Evolutionary conservation across 1,139 yeast species (phyloP), one percentile per base, ranked within the genome.

Genomic region (Taphrina deformans): DNA sequence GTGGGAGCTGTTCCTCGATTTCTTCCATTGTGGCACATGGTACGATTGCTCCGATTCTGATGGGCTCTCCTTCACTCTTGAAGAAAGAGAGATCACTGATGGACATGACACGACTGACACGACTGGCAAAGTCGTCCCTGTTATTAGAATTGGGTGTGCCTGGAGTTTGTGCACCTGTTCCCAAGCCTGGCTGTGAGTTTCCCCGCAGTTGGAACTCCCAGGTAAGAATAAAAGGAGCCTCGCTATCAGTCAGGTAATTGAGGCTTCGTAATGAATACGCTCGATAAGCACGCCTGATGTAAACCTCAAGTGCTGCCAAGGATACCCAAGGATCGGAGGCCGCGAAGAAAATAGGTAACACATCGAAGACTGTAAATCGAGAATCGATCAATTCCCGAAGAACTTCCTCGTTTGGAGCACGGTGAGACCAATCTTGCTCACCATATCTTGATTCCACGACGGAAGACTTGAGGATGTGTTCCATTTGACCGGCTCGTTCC

Each of bases 401-500:
- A 66, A 89, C 82, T 53, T 86, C 87, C 73, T 88, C 79, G 73
- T 87, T 88, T 48, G 99, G 99, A 69, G 86, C 84, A 69, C 90
- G 83, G 75, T 91, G 95, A 72, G 84, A 85, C 64, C 76, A 75
- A 6, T 82, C 82, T 63, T 87, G 83, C 73, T 90, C 96, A 72
- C 98, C 98, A 73, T 92, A 93, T 29, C 87, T 82, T 41, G 96
- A 84, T 73, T 89, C 91, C 72, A 92, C 89, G 59, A 93, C 98
- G 51, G 97, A 86, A 18, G 96, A 86, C 76, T 92, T 86, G 77
- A 93, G 83, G 72, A 93, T 93, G 76, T 92, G 98, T 78, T 93
- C 98, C 74, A 93, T 83, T 80, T 95, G 99, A 75, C 92, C 97
- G 27, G 96, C 88, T 79, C 99, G 87, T 79, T 93, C 99, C 77